phyloP scores from a whole-genome alignment of 495 filamentous ascomycete species.

The Neurospora pannonica region DNA sequence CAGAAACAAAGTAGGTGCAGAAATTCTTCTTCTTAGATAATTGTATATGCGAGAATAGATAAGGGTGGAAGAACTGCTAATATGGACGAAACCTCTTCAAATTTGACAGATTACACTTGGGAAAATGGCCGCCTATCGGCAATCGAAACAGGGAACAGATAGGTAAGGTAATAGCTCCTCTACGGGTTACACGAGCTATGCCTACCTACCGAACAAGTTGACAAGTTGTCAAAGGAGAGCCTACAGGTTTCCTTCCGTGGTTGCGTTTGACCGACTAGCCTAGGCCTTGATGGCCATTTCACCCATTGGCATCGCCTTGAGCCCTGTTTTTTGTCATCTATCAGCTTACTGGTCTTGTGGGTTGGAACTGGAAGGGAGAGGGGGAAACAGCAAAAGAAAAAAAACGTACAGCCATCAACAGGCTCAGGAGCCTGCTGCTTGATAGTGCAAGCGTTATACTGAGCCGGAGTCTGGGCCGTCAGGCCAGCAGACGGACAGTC shows the following conservation, averaged over 20 bases:
- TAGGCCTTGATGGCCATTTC: conserved; percentile 44
- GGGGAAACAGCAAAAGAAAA: background rate
- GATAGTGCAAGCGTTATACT: conserved; percentile 40
- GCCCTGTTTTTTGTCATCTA: conserved; percentile 23
- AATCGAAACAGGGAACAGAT: background rate
- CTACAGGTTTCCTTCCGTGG: background rate
- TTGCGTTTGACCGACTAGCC: background rate
- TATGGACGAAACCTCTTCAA: background rate
- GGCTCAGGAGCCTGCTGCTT: conserved; percentile 40
- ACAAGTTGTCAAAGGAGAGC: background rate
- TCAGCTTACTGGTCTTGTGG: background rate
- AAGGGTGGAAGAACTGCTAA: background rate
- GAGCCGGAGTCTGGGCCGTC: conserved; percentile 29
- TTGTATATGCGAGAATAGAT: background rate
- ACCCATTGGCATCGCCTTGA: conserved; percentile 42
- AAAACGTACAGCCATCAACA: conserved; percentile 41
- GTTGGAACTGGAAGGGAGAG: background rate
- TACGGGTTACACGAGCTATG: background rate
- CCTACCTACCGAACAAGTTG: background rate
- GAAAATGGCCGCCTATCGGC: background rate
- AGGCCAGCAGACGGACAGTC: conserved; percentile 39
- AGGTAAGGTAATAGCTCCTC: background rate
- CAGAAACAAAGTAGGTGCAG: background rate
- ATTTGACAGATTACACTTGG: background rate
- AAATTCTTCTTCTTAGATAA: background rate